Evolutionary conservation across 495 filamentous ascomycete species (phyloP), one percentile per base, ranked within the genome.

Genomic region (Aspergillus cavernicola): DNA sequence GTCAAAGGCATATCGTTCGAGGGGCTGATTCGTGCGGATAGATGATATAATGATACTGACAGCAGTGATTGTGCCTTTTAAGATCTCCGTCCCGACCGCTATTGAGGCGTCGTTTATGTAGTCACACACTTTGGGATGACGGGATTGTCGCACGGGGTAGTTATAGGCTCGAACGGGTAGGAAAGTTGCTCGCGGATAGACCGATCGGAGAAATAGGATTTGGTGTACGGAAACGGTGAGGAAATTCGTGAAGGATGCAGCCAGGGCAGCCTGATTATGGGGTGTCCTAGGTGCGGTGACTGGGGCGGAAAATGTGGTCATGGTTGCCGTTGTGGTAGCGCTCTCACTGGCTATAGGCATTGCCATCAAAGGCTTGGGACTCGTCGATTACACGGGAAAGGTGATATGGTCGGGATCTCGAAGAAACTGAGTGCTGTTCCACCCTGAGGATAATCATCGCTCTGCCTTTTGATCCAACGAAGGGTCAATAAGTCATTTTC

Each of bases 1-100:
- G 71, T 95, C 89, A 66, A 96, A 92, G 57, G 95, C 74, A 80
- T 85, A 96, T 52, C 92, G 82, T 66, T 97, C 93, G 65, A 93
- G 72, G 35, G 72, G 76, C 44, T 64, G 67, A 50, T 76, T 79
- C 56, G 72, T 71, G 58, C 74, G 75, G 49, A 75, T 63, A 51
- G 78, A 78, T 74, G 86, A 89, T 61, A 95, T 81, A 13, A 93
- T 85, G 40, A 95, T 76, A 51, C 83, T 88, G 56, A 93, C 80
- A 56, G 83, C 74, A 39, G 80, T 78, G 49, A 95, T 86, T 62
- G 76, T 78, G 56, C 81, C 85, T 64, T 82, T 83, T 53, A 85
- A 73, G 52, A 98, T 80, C 69, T 96, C 87, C 16, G 72, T 79
- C 40, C 83, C 80, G 7, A 95, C 82, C 37, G 89, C 85, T 52